Evolutionary conservation across 1,284 basidiomycete genomes (phyloP).

Genomic region (Microbotryum intermedium): DNA sequence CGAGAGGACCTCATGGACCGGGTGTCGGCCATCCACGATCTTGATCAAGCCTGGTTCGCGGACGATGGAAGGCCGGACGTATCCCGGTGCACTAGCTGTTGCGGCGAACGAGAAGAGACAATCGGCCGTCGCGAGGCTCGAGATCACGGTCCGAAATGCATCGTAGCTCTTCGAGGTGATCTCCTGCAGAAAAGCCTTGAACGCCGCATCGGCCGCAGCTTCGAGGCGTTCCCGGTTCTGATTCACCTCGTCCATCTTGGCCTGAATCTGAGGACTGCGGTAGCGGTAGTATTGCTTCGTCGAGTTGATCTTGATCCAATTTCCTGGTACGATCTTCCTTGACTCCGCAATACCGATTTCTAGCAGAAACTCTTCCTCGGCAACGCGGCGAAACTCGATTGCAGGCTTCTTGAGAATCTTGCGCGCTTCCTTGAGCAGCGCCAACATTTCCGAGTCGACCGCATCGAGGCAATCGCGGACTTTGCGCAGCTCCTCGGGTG

Average conservation of each 20-base stretch:
- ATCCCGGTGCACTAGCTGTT: slow-evolving; percentile 47
- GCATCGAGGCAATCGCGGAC: slow-evolving; percentile 49
- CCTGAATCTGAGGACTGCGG: slow-evolving; percentile 61
- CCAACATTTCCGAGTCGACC: slow-evolving; percentile 61
- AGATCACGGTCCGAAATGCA: slow-evolving; percentile 60
- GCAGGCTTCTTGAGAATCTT: slow-evolving; percentile 64
- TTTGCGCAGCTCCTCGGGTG: slow-evolving; percentile 6
- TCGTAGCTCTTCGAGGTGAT: slow-evolving; percentile 53
- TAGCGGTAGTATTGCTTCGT: slow-evolving; percentile 73
- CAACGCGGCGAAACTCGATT: slow-evolving; percentile 61
- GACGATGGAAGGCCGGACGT: slow-evolving; percentile 53
- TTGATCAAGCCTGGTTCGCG: slow-evolving; percentile 21
- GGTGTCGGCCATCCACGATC: slow-evolving; percentile 51
- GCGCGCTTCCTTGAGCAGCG: slow-evolving; percentile 66
- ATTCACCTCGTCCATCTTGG: slow-evolving; percentile 61
- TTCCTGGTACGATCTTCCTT: slow-evolving; percentile 57
- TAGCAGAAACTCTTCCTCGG: slow-evolving; percentile 43
- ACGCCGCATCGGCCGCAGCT: slow-evolving; percentile 54
- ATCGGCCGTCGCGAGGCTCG: slow-evolving; percentile 70
- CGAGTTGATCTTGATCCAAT: slow-evolving; percentile 70
- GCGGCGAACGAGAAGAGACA: slow-evolving; percentile 60
- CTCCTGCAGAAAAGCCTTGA: slow-evolving; percentile 56
- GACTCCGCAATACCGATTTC: slow-evolving; percentile 67
- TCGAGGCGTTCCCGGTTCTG: slow-evolving; percentile 68
- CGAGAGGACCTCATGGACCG: slow-evolving; percentile 67